Evolutionary conservation across 768 basidiomycete species (phyloP).

Genomic region (Lyophyllum semitale): DNA sequence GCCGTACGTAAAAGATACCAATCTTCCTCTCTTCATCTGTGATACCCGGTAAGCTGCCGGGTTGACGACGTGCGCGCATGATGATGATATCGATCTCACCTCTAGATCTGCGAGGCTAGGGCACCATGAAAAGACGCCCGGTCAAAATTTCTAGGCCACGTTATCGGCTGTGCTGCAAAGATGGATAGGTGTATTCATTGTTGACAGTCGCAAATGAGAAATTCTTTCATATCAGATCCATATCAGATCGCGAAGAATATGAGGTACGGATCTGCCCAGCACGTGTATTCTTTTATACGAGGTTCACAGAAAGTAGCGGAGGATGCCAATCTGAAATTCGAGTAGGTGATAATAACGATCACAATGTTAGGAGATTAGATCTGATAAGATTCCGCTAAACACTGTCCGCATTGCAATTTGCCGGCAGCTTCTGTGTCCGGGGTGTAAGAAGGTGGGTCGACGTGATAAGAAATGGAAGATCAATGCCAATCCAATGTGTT

Average conservation of each 20-base stretch:
- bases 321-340: too few species aligned
- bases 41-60: neutral
- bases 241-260: neutral
- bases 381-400: neutral
- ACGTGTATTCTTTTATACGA: too few species aligned
- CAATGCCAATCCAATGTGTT: too few species aligned
- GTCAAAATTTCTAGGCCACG: too few species aligned
- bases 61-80: neutral
- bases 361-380: neutral
- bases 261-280: neutral
- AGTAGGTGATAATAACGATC: too few species aligned
- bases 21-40: neutral
- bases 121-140: neutral
- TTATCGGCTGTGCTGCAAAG: neutral
- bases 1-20: constrained; percentile 5
- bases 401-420: too few species aligned
- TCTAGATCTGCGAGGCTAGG: neutral
- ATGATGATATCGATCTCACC: constrained; percentile 4
- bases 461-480: too few species aligned
- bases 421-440: too few species aligned
- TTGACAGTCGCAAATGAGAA: neutral
- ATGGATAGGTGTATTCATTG: neutral
- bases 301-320: too few species aligned
- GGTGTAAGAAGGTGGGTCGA: too few species aligned
- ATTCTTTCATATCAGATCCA: too few species aligned